Base-by-base conservation (phyloP, 2,329 filamentous ascomycete genomes). In the Camptophora hylomeconis region DNA sequence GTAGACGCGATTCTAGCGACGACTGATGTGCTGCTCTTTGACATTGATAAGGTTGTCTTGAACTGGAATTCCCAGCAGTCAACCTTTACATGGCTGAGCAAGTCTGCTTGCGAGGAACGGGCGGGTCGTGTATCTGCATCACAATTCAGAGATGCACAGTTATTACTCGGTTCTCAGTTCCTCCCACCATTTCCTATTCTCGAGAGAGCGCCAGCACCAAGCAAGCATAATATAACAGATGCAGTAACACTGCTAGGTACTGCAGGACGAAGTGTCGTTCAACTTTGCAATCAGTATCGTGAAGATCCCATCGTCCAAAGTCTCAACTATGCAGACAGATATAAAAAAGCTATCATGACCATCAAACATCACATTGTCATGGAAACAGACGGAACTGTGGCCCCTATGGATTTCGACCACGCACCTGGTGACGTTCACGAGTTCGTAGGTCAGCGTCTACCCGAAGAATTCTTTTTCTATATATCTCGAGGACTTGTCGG, bases 381-480 rank as follows among this genome's bases (percentile, higher is more conserved):
- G 40, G 72, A 75, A 18, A 67, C 72, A 31, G 72, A 71, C n/a
- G 89, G 89, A 21, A 74, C 78, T 45, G 69, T 93, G 27, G 69
- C 72, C 35, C 78, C 84, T 10, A 66, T 82, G 45, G 75, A 86
- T 44, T 69, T 65, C 31, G 77, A 81, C 5, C 66, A 72, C 31
- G 69, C 84, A 12, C 86, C 89, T 2, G 69, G 69, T 24, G 86
- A 95, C 49, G 76, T 89, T 41, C 81, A 92, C 49, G 77, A 87
- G 47, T 86, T 94, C 49, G 72, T 94, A 37, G 84, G 84, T n/a
- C 72, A 92, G 35, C 79, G 86, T 35, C 64, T 98, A 4, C 84
- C 89, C 0, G 75, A 84, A 21, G 89, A 98, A 54, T 64, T 95
- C 11, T 86, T 87, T 51, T 80, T 83, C 53, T 95, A 95, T 52